phyloP scores from a whole-genome alignment of 768 basidiomycete species.

The Coprinopsis strossmayeri region DNA sequence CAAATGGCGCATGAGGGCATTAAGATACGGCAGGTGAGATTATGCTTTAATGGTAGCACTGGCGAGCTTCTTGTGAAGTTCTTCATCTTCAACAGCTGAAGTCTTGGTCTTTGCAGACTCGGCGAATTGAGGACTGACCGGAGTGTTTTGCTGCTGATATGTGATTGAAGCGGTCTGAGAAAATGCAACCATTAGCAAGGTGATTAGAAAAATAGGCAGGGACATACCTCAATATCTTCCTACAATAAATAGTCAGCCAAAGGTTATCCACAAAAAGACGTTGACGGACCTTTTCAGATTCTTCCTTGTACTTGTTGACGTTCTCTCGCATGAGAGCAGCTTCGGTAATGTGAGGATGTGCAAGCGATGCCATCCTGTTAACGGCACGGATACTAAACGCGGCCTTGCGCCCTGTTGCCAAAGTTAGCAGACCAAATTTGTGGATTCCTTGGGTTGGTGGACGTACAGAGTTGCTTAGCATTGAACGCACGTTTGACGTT shows the following conservation, averaged over 20 bases:
- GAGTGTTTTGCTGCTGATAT: constrained; percentile 7
- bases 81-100: neutral
- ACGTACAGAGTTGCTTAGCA: constrained; percentile 78
- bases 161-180: constrained; percentile 13
- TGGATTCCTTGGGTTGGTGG: neutral
- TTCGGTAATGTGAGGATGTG: constrained; percentile 32
- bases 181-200: neutral
- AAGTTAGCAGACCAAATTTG: constrained; percentile 1
- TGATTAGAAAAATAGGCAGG: neutral
- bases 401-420: constrained; percentile 71
- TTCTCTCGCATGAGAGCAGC: constrained; percentile 50
- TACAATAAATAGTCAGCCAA: too few relatives aligned
- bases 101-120: neutral
- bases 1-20: too few relatives aligned
- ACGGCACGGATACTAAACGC: constrained; percentile 83
- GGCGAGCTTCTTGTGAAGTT: constrained; percentile 5
- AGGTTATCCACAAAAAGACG: neutral
- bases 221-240: constrained; percentile 8
- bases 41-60: neutral
- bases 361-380: constrained; percentile 67
- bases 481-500: constrained; percentile 87
- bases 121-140: neutral
- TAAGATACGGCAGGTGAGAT: too few relatives aligned
- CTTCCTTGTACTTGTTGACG: constrained; percentile 67
- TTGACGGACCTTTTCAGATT: constrained; percentile 52